Percentiles rank a stretch among this genome's conserved stretches.
Conservation (phyloP, 495 filamentous ascomycete species). For the Penicillium ochrochloron region DNA sequence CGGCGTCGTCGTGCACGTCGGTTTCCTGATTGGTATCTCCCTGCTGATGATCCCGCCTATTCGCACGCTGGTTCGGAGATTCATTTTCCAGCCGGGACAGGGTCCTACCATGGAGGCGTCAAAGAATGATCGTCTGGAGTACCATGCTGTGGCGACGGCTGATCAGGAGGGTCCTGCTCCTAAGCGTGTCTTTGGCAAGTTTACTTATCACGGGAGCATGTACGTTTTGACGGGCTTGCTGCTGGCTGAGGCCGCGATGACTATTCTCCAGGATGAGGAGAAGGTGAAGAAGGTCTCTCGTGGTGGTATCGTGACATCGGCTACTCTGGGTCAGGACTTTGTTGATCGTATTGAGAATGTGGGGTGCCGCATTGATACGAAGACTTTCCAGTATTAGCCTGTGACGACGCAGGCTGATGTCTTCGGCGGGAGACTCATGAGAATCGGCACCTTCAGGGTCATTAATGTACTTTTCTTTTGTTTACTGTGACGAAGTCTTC, state of each 20-base stretch:
- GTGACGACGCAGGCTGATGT: neutral
- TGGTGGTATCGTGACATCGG: slow-evolving; percentile 80
- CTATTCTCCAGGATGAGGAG: slow-evolving; percentile 67
- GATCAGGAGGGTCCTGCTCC: slow-evolving; percentile 51
- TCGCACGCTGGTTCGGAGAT: slow-evolving; percentile 55
- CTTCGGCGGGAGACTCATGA: neutral
- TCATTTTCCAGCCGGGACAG: slow-evolving; percentile 67
- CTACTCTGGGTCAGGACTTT: slow-evolving; percentile 77
- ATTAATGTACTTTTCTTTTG: neutral
- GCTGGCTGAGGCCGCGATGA: slow-evolving; percentile 70
- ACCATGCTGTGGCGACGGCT: slow-evolving; percentile 66
- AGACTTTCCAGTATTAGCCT: slow-evolving; percentile 41
- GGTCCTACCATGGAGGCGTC: slow-evolving; percentile 65
- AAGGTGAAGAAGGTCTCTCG: slow-evolving; percentile 59
- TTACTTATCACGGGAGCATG: slow-evolving; percentile 62
- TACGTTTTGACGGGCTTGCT: slow-evolving; percentile 74
- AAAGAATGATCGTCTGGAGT: slow-evolving; percentile 63
- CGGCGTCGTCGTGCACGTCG: slow-evolving; percentile 62
- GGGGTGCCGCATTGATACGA: slow-evolving; percentile 65
- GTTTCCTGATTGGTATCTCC: slow-evolving; percentile 53
- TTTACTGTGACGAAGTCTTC: neutral
- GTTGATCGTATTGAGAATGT: slow-evolving; percentile 69
- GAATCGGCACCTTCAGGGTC: neutral
- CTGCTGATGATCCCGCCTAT: slow-evolving; percentile 60
- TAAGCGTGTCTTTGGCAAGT: slow-evolving; percentile 61